Conservation (phyloP, 1,284 basidiomycete species). For the Malassezia dermatis region DNA sequence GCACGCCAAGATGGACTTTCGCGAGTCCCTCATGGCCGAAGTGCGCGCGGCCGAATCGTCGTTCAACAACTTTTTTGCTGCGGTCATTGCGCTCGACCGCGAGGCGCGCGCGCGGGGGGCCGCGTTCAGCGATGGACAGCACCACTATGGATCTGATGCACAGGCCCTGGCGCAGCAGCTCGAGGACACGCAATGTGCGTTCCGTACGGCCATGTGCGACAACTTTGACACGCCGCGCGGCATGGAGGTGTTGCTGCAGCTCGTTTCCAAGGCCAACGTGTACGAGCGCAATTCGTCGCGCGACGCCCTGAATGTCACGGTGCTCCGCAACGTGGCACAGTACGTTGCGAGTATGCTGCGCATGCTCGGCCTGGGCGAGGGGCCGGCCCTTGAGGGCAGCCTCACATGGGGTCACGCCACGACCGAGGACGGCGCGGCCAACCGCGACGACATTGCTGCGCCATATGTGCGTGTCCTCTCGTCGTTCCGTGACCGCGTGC, state of each 20-base stretch:
- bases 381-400: constrained; percentile 44
- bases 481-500: constrained; percentile 79
- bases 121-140: constrained; percentile 51
- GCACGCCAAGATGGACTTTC: constrained; percentile 90
- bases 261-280: constrained; percentile 78
- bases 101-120: constrained; percentile 40
- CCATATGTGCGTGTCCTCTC: constrained; percentile 79
- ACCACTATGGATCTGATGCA: constrained; percentile 49
- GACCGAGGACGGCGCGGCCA: constrained; percentile 19
- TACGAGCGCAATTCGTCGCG: constrained; percentile 57
- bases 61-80: constrained; percentile 91
- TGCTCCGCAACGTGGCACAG: constrained; percentile 64
- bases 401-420: constrained; percentile 38
- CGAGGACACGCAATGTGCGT: constrained; percentile 63
- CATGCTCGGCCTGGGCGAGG: constrained; percentile 89
- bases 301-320: constrained; percentile 57
- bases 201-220: constrained; percentile 85
- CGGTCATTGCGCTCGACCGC: constrained; percentile 64
- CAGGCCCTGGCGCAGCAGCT: constrained; percentile 53
- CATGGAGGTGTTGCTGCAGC: constrained; percentile 64
- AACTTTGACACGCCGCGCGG: constrained; percentile 92
- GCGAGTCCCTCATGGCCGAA: constrained; percentile 72
- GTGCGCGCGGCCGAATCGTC: constrained; percentile 74
- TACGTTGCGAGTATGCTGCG: constrained; percentile 84
- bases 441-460: constrained; percentile 77